A percentile compares a stretch with the other conserved stretches of the same genome.
Conservation (phyloP, 2,329 filamentous ascomycete species). For the Neurospora sp. region DNA sequence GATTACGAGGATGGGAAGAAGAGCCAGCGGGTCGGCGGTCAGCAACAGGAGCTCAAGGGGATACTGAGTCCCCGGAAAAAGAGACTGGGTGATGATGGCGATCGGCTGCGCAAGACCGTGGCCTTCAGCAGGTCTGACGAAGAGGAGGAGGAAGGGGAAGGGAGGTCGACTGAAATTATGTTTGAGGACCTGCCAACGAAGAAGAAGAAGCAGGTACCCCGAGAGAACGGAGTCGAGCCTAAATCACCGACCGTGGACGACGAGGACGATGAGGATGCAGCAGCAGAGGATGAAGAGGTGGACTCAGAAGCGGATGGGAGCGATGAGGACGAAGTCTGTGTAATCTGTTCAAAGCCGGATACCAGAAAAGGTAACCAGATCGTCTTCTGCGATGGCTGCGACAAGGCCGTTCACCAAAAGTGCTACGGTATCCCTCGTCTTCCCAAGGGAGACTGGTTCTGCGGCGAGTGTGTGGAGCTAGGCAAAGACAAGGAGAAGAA, state of each 20-base stretch:
- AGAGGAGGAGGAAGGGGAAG: slow-evolving; percentile 27
- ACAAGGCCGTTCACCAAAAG: slow-evolving; percentile 50
- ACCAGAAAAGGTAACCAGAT: slow-evolving; percentile 51
- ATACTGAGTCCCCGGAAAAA: slow-evolving; percentile 44
- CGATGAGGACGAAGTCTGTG: slow-evolving; percentile 45
- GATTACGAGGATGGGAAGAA: neutral
- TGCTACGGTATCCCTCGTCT: slow-evolving; percentile 49
- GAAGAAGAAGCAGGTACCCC: slow-evolving; percentile 2
- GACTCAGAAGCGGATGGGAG: slow-evolving; percentile 21
- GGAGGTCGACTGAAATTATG: slow-evolving; percentile 15
- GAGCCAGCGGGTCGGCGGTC: neutral
- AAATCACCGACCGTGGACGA: neutral
- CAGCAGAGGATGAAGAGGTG: slow-evolving; percentile 14
- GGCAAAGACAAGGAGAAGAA: slow-evolving; percentile 12
- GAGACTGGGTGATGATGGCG: slow-evolving; percentile 12
- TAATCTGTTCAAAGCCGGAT: slow-evolving; percentile 46
- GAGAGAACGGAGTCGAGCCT: slow-evolving; percentile 3
- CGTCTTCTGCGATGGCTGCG: slow-evolving; percentile 54
- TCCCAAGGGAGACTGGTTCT: slow-evolving; percentile 54
- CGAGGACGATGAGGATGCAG: slow-evolving; percentile 13
- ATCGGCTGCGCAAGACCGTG: slow-evolving; percentile 41
- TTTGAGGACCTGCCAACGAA: slow-evolving; percentile 36
- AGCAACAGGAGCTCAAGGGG: slow-evolving; percentile 32
- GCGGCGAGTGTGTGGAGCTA: slow-evolving; percentile 38
- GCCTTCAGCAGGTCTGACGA: slow-evolving; percentile 30